Conservation (phyloP, 495 filamentous ascomycete genomes). For the Penicillium waksmanii region DNA sequence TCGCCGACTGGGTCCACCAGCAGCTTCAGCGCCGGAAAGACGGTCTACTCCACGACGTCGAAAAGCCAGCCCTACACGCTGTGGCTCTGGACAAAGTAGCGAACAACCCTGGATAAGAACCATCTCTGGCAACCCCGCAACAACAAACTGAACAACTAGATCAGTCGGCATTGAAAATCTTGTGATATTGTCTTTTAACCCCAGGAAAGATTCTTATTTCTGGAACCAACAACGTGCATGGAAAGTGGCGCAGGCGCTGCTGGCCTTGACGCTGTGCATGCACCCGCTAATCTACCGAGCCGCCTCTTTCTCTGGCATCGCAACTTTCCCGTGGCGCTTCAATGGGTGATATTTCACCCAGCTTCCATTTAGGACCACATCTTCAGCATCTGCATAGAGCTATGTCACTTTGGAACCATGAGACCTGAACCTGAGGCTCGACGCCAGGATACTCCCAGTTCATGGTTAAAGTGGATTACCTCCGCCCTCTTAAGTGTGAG, state of each 20-base stretch:
- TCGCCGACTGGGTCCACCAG: conserved; percentile 80
- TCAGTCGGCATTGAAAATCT: neutral
- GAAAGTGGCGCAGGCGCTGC: neutral
- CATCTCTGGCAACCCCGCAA: conserved; percentile 21
- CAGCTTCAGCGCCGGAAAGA: conserved; percentile 65
- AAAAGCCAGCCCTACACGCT: conserved; percentile 76
- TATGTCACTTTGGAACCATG: neutral
- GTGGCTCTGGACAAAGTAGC: conserved; percentile 69
- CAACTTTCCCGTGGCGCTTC: neutral
- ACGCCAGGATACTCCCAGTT: neutral
- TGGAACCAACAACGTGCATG: neutral
- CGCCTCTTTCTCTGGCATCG: neutral
- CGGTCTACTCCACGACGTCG: conserved; percentile 47
- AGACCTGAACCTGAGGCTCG: neutral
- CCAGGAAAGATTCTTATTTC: neutral
- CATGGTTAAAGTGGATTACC: neutral
- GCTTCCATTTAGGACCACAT: neutral
- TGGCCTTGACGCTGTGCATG: neutral
- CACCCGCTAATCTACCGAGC: neutral
- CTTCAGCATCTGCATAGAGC: neutral
- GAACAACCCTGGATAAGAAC: conserved; percentile 40
- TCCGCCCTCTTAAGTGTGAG: neutral
- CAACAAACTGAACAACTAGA: conserved; percentile 17
- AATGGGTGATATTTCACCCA: neutral
- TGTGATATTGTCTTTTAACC: neutral